A percentile compares a stretch with the other conserved stretches of the same genome.
phyloP scores from a whole-genome alignment of 208 protist genomes.

The Tritrichomonas foetus region DNA sequence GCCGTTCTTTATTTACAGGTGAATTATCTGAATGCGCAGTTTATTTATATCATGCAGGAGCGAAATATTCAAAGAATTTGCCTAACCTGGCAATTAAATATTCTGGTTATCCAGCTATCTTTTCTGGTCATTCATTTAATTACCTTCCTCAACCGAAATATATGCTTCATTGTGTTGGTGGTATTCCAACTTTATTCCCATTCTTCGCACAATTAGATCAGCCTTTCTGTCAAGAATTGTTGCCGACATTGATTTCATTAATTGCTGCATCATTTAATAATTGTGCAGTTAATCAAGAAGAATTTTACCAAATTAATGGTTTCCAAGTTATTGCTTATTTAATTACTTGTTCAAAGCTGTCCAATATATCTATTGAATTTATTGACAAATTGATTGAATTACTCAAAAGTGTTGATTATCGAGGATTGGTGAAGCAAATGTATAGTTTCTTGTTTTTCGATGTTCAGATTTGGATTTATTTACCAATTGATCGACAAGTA shows the following conservation, averaged over 20 bases:
- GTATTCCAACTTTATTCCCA: neutral
- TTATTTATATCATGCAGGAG: too few relatives aligned
- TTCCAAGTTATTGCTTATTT: constrained; percentile 15
- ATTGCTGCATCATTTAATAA: neutral
- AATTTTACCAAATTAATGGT: neutral
- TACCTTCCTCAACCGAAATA: neutral
- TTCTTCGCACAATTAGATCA: neutral
- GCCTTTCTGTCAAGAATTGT: neutral
- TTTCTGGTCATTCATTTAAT: neutral
- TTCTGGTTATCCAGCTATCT: too few relatives aligned
- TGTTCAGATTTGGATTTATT: constrained; percentile 5
- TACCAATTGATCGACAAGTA: neutral
- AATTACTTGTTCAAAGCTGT: neutral
- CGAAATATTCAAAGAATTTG: too few relatives aligned
- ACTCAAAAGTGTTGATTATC: neutral
- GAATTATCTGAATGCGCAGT: too few relatives aligned
- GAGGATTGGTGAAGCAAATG: neutral
- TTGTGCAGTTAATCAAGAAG: neutral
- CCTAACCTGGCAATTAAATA: too few relatives aligned
- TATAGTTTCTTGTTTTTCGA: neutral
- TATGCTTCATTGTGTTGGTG: neutral
- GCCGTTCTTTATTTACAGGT: too few relatives aligned
- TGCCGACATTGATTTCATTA: neutral
- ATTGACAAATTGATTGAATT: neutral
- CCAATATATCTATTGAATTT: neutral